Evolutionary conservation across 352 stramenopile genomes (phyloP).

Genomic region (Blastocystis sp.): DNA sequence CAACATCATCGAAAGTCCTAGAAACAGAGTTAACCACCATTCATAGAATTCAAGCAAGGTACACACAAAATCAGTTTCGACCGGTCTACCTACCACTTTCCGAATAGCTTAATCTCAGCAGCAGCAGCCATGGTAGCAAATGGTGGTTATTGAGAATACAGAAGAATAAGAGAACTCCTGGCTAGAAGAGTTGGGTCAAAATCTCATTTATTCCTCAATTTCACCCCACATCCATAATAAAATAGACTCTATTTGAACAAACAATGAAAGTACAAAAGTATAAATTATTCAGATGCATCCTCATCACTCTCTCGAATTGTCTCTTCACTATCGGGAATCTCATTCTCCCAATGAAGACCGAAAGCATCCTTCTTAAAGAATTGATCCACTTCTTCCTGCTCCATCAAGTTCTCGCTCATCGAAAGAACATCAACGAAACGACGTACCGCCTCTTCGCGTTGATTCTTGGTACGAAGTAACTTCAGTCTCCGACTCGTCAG

Average conservation of each 20-base stretch:
- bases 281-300: not conserved
- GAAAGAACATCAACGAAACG: conserved; percentile 41
- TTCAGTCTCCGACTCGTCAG: conserved; percentile 37
- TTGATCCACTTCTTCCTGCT: not conserved
- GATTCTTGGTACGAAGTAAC: conserved; percentile 50
- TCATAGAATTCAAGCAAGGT: not conserved
- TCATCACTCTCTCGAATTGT: not conserved
- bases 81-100: conserved; percentile 71
- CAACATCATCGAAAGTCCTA: conserved; percentile 45
- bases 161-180: not conserved
- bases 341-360: conserved; percentile 11
- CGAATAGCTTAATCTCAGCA: conserved; percentile 77
- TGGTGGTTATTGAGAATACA: not conserved
- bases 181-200: not conserved
- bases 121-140: conserved; percentile 58
- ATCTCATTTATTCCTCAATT: not conserved
- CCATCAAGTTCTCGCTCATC: conserved; percentile 46
- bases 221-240: not conserved
- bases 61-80: conserved; percentile 9
- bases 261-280: not conserved
- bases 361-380: conserved; percentile 53
- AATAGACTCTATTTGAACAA: not conserved
- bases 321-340: not conserved
- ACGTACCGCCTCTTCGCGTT: conserved; percentile 23
- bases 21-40: not conserved